Evolutionary conservation across 1,284 basidiomycete genomes (phyloP).

Genomic region (Fomitopsis palustris): DNA sequence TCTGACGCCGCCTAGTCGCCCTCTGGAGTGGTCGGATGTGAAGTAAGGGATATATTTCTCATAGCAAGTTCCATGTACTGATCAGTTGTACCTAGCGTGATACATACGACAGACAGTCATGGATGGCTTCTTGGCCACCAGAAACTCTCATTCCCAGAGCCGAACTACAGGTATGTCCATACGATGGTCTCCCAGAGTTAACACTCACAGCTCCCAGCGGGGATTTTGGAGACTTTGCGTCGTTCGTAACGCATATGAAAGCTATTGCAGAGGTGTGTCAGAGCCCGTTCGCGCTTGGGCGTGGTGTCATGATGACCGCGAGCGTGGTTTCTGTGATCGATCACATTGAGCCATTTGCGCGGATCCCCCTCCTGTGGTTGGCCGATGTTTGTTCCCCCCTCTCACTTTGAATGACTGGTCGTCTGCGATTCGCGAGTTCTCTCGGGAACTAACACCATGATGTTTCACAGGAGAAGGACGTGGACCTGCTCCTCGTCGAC

Average conservation of each 20-base stretch:
- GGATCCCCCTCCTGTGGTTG: not conserved
- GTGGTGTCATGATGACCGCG: no score
- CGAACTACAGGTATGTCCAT: slow-evolving; percentile 58
- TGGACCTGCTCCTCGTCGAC: slow-evolving; percentile 69
- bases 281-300: no score
- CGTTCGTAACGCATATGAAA: slow-evolving; percentile 83
- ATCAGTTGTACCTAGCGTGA: slow-evolving; percentile 28
- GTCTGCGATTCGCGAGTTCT: no score
- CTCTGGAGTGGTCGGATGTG: slow-evolving; percentile 74
- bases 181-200: not conserved
- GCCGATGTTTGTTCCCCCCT: not conserved
- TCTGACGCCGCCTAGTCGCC: slow-evolving; percentile 53
- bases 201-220: slow-evolving; percentile 38
- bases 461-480: slow-evolving; percentile 55
- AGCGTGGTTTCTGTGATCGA: not conserved
- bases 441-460: no score
- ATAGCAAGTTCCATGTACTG: not conserved
- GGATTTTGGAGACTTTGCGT: slow-evolving; percentile 78
- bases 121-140: slow-evolving; percentile 80
- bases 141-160: slow-evolving; percentile 65
- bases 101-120: slow-evolving; percentile 83
- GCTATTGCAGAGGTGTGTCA: slow-evolving; percentile 48
- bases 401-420: no score
- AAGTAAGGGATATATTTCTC: slow-evolving; percentile 33
- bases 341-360: not conserved